These are phyloP conservation scores for Hemisphaericaspora subhashii DNA, from an alignment of 1,139 yeast genomes.

Conservation along the genomic window DNA sequence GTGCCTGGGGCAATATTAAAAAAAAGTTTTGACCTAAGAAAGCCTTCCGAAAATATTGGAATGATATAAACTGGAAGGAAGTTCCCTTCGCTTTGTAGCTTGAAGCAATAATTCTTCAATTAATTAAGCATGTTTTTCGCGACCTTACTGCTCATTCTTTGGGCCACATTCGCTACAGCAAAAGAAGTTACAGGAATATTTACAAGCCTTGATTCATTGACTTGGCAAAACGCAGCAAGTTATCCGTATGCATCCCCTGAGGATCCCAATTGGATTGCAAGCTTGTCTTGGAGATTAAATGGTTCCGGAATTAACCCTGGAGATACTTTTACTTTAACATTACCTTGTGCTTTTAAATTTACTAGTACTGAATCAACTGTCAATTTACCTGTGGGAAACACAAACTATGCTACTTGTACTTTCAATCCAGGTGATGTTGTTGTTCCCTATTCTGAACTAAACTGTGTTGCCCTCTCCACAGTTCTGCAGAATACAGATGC, in stretches of 20 bases:
- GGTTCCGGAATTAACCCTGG: constrained; percentile 24
- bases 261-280: constrained; percentile 26
- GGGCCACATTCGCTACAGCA: constrained; percentile 3
- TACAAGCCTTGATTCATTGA: constrained; percentile 17
- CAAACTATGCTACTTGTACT: constrained; percentile 28
- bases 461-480: constrained; percentile 23
- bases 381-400: constrained; percentile 18
- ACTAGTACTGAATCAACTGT: constrained; percentile 19
- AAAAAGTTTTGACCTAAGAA: too few species aligned
- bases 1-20: too few species aligned
- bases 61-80: too few species aligned
- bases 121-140: too few species aligned
- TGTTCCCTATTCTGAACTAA: constrained; percentile 23
- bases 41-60: too few species aligned
- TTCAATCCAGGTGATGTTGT: constrained; percentile 24
- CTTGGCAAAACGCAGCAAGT: constrained; percentile 12
- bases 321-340: constrained; percentile 30
- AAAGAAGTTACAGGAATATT: constrained; percentile 21
- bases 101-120: too few species aligned
- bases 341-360: constrained; percentile 35
- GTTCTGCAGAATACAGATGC: constrained; percentile 17
- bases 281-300: constrained; percentile 25
- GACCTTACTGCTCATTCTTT: not conserved
- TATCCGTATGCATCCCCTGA: constrained; percentile 14
- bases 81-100: too few species aligned